A percentile compares a stretch with the other conserved stretches of the same genome.
Conservation (phyloP, 2,329 filamentous ascomycete species). For the Exophiala xenobiotica region DNA sequence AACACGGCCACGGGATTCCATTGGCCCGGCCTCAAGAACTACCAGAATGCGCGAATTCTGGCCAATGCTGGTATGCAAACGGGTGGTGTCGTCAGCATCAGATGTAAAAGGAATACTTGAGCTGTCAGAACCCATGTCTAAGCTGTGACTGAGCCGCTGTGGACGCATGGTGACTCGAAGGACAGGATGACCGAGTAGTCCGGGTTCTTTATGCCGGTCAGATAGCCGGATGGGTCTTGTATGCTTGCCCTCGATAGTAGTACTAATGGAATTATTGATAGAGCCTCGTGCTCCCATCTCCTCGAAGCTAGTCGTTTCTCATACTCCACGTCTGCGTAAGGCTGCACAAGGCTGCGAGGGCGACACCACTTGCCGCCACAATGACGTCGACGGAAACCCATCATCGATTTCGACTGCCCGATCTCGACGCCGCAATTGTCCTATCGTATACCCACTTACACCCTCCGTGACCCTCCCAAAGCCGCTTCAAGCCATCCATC, state of each 20-base stretch:
- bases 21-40: conserved; percentile 15
- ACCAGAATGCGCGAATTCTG: conserved; percentile 11
- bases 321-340: background rate
- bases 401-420: background rate
- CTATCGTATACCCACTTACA: background rate
- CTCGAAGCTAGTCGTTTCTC: background rate
- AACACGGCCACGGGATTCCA: conserved; percentile 2
- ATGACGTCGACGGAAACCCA: background rate
- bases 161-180: conserved; percentile 8
- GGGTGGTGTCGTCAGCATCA: conserved; percentile 12
- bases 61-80: background rate
- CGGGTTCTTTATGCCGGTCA: background rate
- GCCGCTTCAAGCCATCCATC: background rate
- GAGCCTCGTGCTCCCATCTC: too few relatives aligned
- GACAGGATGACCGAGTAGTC: conserved; percentile 4
- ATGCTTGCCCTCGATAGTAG: background rate
- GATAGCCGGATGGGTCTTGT: too few relatives aligned
- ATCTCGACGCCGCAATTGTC: background rate
- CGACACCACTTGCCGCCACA: background rate
- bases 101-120: conserved; percentile 3
- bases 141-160: conserved; percentile 4
- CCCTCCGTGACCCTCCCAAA: background rate
- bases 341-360: background rate
- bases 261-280: conserved; percentile 1
- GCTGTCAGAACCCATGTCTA: background rate